These are phyloP conservation scores for Daldinia bambusicola DNA, from an alignment of 495 filamentous ascomycete genomes.

Conservation along the genomic window DNA sequence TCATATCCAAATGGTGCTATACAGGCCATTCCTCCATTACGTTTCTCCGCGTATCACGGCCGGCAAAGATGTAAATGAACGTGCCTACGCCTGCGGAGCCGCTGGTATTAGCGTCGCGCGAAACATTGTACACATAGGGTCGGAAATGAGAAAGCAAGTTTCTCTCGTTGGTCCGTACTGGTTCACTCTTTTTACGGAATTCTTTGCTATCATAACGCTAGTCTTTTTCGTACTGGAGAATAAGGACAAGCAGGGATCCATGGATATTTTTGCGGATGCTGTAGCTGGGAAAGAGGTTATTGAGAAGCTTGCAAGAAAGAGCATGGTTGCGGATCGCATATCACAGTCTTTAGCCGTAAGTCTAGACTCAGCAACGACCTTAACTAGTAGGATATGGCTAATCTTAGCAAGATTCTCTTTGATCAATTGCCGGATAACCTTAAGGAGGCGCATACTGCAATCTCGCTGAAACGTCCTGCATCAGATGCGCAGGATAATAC, in stretches of 20 bases:
- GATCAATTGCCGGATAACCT: slow-evolving; percentile 80
- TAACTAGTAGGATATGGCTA: slow-evolving; percentile 14
- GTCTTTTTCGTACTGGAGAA: slow-evolving; percentile 93
- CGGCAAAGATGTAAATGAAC: slow-evolving; percentile 78
- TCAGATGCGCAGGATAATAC: slow-evolving; percentile 56
- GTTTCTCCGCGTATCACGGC: slow-evolving; percentile 75
- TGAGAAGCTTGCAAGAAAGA: slow-evolving; percentile 78
- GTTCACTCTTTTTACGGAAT: slow-evolving; percentile 96
- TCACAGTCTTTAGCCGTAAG: slow-evolving; percentile 76
- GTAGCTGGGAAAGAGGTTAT: slow-evolving; percentile 85
- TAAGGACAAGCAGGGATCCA: slow-evolving; percentile 77
- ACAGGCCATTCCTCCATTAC: slow-evolving; percentile 95
- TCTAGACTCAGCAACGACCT: neutral
- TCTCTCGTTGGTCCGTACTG: slow-evolving; percentile 91
- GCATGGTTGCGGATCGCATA: slow-evolving; percentile 88
- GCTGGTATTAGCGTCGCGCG: slow-evolving; percentile 90
- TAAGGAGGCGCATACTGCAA: slow-evolving; percentile 53
- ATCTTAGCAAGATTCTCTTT: slow-evolving; percentile 69
- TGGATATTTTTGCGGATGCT: slow-evolving; percentile 84
- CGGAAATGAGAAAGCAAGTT: slow-evolving; percentile 84
- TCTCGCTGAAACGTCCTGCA: slow-evolving; percentile 68
- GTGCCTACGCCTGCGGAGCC: slow-evolving; percentile 91
- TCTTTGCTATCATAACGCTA: slow-evolving; percentile 90
- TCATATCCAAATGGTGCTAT: slow-evolving; percentile 94
- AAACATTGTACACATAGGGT: slow-evolving; percentile 92